Base-by-base conservation (phyloP, 441 rosid genomes). In the Erodium trifolium region DNA sequence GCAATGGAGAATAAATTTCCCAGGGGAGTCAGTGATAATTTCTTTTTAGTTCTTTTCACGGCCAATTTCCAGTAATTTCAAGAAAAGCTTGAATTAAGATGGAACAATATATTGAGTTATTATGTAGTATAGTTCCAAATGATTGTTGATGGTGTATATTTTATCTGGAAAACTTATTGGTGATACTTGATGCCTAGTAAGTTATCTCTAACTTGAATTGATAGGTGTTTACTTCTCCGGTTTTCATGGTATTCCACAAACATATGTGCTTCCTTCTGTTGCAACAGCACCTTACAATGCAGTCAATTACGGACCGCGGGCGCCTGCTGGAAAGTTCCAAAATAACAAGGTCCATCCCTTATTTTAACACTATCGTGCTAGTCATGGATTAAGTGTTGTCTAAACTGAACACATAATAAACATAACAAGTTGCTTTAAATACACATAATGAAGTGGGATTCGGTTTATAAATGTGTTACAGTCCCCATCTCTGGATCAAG, bases 221-320 rank as follows among this genome's bases (percentile, higher is more conserved):
- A 78, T 75, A 79, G 88, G 85, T 83, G 77, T 81, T 86, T 84
- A 64, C 80, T 70, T 82, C 89, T 82, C 80, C 77, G 87, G 87
- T 86, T 87, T 84, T 87, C 87, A 85, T 63, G 88, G 88, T 83
- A 76, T 79, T 81, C 86, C 89, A 76, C 83, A 77, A 83, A 81
- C 83, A 78, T 78, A 77, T 77, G 85, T 80, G 76, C 85, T 83
- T 82, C 88, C 87, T 80, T 88, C 87, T 90, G 84, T 83, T 83
- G 88, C 90, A 79, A 83, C 96, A 82, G 93, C 80, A 71, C 81
- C 87, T 51, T 82, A 86, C 82, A 88, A 83, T 83, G 71, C 88
- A 17, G 78, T 81, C 75, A 81, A 83, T 83, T 87, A 90, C 73
- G 87, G 91, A 77, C 84, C 86, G 73, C 83, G 86, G 63, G 96